Percentiles rank a stretch among this genome's conserved stretches.
Evolutionary conservation across 768 basidiomycete genomes (phyloP).

Genomic region (Hortiboletus flavorubellus): DNA sequence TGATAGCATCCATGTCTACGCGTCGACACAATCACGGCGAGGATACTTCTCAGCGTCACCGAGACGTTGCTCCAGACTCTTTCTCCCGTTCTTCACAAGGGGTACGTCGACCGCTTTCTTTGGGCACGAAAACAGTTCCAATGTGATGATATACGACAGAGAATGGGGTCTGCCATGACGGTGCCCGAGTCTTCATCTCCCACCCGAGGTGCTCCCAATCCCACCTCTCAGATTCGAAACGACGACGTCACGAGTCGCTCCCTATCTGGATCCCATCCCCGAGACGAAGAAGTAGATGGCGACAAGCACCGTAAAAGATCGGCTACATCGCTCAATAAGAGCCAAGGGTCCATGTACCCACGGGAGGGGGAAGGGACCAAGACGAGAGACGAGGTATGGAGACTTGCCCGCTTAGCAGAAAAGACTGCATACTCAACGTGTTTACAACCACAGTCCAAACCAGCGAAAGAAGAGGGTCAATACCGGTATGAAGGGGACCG

Average conservation of each 20-base stretch:
- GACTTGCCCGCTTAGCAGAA: not conserved
- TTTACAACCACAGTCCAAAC: not conserved
- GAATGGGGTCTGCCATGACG: not conserved
- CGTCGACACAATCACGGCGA: not conserved
- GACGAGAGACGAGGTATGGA: constrained; percentile 7
- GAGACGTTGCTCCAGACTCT: not conserved
- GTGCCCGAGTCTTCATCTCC: not conserved
- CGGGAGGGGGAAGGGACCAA: not conserved
- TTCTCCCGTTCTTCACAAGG: constrained; percentile 1
- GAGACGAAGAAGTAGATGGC: too few relatives aligned
- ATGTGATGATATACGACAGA: not conserved
- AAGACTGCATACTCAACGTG: not conserved
- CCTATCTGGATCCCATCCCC: too few relatives aligned
- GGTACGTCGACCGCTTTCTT: constrained; percentile 2
- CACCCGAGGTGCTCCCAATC: not conserved
- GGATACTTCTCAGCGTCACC: not conserved
- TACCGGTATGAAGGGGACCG: not conserved
- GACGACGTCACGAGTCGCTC: not conserved
- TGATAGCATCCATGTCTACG: constrained; percentile 7
- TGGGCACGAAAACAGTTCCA: not conserved
- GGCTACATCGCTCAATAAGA: not conserved
- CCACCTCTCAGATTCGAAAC: not conserved
- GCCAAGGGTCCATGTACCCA: not conserved
- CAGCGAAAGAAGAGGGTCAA: not conserved
- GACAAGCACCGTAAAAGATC: not conserved